Evolutionary conservation across 2,329 filamentous ascomycete genomes (phyloP).

Genomic region (Aciculosporium take): DNA sequence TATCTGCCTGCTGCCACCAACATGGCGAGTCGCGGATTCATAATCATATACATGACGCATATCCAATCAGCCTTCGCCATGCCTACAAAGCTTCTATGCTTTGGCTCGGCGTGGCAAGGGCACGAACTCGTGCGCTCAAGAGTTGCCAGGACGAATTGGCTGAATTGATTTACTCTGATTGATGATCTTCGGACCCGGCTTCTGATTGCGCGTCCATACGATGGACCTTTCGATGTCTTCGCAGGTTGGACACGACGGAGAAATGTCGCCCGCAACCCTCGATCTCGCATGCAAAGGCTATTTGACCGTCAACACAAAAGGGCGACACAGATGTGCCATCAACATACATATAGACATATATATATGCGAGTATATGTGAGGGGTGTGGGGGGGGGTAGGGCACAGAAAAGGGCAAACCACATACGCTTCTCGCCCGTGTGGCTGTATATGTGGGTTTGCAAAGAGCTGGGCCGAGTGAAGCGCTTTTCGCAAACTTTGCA

Average conservation of each 20-base stretch:
- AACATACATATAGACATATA: too few relatives aligned
- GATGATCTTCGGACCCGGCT: conserved; percentile 47
- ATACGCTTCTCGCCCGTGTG: conserved; percentile 96
- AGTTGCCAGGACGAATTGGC: background rate
- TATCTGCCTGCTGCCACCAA: background rate
- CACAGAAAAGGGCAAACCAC: conserved; percentile 27
- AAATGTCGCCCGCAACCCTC: conserved; percentile 93
- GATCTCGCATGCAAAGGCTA: conserved; percentile 87
- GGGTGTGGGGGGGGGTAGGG: too few relatives aligned
- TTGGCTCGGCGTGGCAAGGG: conserved; percentile 3
- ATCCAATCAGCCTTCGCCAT: background rate
- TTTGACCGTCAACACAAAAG: conserved; percentile 2
- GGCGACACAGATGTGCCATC: too few relatives aligned
- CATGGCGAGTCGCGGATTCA: background rate
- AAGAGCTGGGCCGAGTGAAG: conserved; percentile 83
- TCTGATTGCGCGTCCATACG: conserved; percentile 51
- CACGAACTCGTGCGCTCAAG: background rate
- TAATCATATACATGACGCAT: background rate
- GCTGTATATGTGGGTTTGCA: conserved; percentile 97
- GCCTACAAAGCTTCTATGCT: conserved; percentile 8
- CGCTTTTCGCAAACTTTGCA: conserved; percentile 98
- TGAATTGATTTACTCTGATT: conserved; percentile 34
- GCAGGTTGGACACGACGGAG: conserved; percentile 90
- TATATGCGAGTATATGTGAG: too few relatives aligned
- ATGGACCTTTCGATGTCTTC: conserved; percentile 92